Evolutionary conservation across 768 basidiomycete species (phyloP).

Genomic region (Fistulinella prunicolor): DNA sequence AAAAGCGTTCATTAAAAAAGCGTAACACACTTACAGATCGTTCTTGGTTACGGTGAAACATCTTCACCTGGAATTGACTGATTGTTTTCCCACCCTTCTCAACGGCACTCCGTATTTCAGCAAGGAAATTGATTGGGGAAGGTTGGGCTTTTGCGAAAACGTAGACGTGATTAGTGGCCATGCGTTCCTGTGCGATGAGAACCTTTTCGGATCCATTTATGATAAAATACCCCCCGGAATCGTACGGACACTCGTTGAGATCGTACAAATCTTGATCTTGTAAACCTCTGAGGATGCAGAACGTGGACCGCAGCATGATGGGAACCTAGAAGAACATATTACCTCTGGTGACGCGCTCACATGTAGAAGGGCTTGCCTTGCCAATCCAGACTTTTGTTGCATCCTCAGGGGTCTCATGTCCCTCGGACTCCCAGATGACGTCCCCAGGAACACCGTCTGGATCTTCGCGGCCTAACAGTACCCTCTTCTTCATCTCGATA

Average conservation of each 20-base stretch:
- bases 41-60: constrained; percentile 89
- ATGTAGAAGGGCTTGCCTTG: constrained; percentile 54
- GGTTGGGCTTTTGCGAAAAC: constrained; percentile 98
- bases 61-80: constrained; percentile 96
- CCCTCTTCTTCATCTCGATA: constrained; percentile 90
- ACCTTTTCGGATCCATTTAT: constrained; percentile 99
- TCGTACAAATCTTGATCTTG: constrained; percentile 81
- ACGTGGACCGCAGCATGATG: constrained; percentile 95
- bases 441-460: constrained; percentile 79
- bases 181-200: constrained; percentile 98
- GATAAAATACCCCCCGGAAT: constrained; percentile 98
- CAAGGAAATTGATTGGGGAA: constrained; percentile 91
- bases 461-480: constrained; percentile 77
- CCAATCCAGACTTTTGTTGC: constrained; percentile 91
- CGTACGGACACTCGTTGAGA: constrained; percentile 97
- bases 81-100: constrained; percentile 99
- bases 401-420: constrained; percentile 60
- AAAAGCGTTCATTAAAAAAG: not conserved
- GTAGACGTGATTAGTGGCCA: constrained; percentile 99
- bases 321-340: constrained; percentile 62
- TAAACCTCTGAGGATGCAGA: constrained; percentile 85
- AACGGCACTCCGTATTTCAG: constrained; percentile 95
- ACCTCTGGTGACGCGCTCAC: constrained; percentile 8
- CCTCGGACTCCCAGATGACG: constrained; percentile 70
- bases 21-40: constrained; percentile 60